phyloP scores from a whole-genome alignment of 1,284 basidiomycete species.

The Ustilago lituana region DNA sequence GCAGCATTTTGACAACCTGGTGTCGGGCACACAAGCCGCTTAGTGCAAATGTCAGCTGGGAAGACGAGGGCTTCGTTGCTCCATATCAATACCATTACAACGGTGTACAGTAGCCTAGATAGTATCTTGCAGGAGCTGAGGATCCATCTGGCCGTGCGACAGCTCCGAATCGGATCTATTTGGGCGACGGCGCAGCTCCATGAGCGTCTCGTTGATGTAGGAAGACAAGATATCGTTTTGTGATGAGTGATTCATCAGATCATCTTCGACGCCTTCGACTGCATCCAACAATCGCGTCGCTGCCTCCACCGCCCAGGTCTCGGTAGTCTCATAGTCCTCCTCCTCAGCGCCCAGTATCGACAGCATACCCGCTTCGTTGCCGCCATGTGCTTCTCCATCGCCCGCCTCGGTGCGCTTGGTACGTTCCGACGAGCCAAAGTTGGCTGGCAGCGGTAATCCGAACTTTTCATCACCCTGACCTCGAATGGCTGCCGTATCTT shows the following conservation, averaged over 20 bases:
- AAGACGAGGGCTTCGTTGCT: too few species aligned
- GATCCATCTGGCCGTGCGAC: slow-evolving; percentile 10
- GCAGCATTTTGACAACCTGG: too few species aligned
- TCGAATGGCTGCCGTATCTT: slow-evolving; percentile 31
- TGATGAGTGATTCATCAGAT: slow-evolving; percentile 50
- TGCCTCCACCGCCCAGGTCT: slow-evolving; percentile 47
- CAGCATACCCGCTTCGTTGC: not conserved
- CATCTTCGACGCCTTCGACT: slow-evolving; percentile 51
- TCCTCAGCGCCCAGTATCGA: slow-evolving; percentile 5
- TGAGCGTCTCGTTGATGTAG: slow-evolving; percentile 59
- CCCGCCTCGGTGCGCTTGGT: not conserved
- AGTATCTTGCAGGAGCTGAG: not conserved
- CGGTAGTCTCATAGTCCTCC: slow-evolving; percentile 31
- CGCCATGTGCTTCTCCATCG: slow-evolving; percentile 4
- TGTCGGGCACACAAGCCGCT: too few species aligned
- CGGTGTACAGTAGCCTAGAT: too few species aligned
- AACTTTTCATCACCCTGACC: slow-evolving; percentile 57
- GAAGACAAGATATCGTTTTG: slow-evolving; percentile 63
- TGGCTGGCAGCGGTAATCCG: slow-evolving; percentile 55
- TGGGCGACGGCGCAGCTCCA: slow-evolving; percentile 48
- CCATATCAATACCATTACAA: too few species aligned
- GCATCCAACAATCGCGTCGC: slow-evolving; percentile 57
- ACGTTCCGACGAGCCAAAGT: slow-evolving; percentile 37
- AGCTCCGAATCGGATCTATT: not conserved
- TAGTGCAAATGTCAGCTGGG: too few species aligned